Evolutionary conservation across 176 grass and related monocot genomes (phyloP).

Genomic region (Phoenix roebelenii): DNA sequence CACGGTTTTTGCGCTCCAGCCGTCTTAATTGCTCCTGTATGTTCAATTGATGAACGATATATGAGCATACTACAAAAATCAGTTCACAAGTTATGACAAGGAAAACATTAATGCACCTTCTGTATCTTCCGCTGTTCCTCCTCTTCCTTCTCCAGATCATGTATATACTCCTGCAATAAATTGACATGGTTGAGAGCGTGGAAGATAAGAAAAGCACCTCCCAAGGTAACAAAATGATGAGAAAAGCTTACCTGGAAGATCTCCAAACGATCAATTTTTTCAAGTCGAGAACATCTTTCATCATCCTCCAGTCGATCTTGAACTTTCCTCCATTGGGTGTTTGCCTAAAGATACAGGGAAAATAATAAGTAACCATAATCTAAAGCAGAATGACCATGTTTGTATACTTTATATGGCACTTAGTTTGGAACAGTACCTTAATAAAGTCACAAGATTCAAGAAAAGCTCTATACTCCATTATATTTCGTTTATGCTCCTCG

Average conservation of each 20-base stretch:
- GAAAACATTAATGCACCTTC: conserved; percentile 30
- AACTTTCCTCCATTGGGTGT: conserved; percentile 87
- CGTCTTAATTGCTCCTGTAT: conserved; percentile 62
- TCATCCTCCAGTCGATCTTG: conserved; percentile 86
- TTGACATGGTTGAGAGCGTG: background rate
- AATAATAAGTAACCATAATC: background rate
- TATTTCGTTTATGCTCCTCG: conserved; percentile 67
- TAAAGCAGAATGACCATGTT: background rate
- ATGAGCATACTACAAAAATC: background rate
- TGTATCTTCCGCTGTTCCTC: conserved; percentile 71
- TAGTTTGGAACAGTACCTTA: conserved; percentile 44
- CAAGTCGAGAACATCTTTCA: conserved; percentile 72
- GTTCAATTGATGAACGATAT: background rate
- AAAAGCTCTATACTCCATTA: conserved; percentile 72
- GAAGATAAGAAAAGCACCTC: conserved; percentile 6
- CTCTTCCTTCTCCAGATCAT: conserved; percentile 72
- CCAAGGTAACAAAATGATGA: background rate
- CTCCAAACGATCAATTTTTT: conserved; percentile 79
- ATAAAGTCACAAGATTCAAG: conserved; percentile 97
- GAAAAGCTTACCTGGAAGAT: conserved; percentile 79
- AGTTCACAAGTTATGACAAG: no score
- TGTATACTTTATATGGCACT: no score
- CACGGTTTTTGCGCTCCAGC: conserved; percentile 82
- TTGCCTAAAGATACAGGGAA: conserved; percentile 31
- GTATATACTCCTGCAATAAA: conserved; percentile 68